Evolutionary conservation across 306 rosid genomes (phyloP).

Genomic region (Echinosophora koreensis): DNA sequence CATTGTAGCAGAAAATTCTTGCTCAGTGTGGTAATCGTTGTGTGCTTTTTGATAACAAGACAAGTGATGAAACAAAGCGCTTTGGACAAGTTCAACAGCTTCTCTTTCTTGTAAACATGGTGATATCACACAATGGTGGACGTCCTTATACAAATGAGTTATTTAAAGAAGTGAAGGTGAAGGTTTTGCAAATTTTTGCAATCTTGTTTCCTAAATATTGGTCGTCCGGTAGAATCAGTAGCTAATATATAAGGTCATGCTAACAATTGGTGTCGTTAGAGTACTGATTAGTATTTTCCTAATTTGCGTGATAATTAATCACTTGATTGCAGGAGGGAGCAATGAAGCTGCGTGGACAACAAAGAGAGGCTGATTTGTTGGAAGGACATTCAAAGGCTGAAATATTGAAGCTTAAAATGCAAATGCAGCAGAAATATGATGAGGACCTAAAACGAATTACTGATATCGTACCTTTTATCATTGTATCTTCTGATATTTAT

Average conservation of each 20-base stretch:
- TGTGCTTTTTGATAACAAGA: no score
- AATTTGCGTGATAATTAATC: no score
- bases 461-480: slow-evolving; percentile 68
- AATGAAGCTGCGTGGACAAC: slow-evolving; percentile 60
- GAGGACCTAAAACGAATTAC: slow-evolving; percentile 80
- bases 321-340: slow-evolving; percentile 71
- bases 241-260: no score
- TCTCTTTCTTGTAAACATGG: slow-evolving; percentile 61
- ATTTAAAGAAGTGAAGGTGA: slow-evolving; percentile 78
- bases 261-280: no score
- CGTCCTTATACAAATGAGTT: slow-evolving; percentile 74
- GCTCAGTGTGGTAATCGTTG: no score
- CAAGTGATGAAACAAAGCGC: slow-evolving; percentile 66
- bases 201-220: slow-evolving; percentile 7
- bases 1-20: no score
- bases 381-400: slow-evolving; percentile 63
- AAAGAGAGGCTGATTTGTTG: slow-evolving; percentile 60
- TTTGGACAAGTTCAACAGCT: slow-evolving; percentile 71
- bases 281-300: no score
- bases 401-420: slow-evolving; percentile 58
- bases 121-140: slow-evolving; percentile 67
- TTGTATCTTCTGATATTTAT: slow-evolving; percentile 27
- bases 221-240: no score
- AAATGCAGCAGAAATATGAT: slow-evolving; percentile 66
- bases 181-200: slow-evolving; percentile 14